These are phyloP conservation scores for Eucalyptus cloeziana DNA, from an alignment of 345 rosid species.

Conservation along the genomic window DNA sequence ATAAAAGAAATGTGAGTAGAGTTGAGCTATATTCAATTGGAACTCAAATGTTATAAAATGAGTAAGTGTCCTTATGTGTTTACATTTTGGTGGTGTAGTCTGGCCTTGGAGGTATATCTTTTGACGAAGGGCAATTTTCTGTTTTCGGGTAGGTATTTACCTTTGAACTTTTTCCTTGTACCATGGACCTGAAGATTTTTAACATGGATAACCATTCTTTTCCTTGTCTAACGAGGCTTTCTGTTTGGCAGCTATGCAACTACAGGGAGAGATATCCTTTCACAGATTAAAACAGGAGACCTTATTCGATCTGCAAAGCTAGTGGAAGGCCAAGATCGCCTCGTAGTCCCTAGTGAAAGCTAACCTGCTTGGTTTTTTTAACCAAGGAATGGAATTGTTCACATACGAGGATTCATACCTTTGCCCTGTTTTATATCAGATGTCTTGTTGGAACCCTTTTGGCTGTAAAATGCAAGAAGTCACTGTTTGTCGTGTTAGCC, in stretches of 20 bases:
- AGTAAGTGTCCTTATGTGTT: not conserved
- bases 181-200: not conserved
- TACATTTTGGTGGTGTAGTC: constrained; percentile 19
- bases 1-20: constrained; percentile 66
- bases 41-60: not conserved
- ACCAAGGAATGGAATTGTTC: not conserved
- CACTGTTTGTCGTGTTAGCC: too few species aligned
- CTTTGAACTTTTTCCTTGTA: not conserved
- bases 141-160: constrained; percentile 57
- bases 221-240: not conserved
- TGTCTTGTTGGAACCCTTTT: too few species aligned
- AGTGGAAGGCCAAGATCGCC: constrained; percentile 70
- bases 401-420: not conserved
- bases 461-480: too few species aligned
- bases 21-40: not conserved
- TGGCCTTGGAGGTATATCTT: constrained; percentile 91
- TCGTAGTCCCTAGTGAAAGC: constrained; percentile 44
- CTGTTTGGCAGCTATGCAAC: constrained; percentile 40
- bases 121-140: constrained; percentile 92
- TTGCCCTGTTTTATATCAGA: not conserved
- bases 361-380: not conserved
- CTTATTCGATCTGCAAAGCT: constrained; percentile 61
- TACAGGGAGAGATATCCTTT: constrained; percentile 58
- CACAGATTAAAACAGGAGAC: constrained; percentile 80
- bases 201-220: not conserved